phyloP scores from a whole-genome alignment of 169 alveolate genomes.

The Cyclospora cayetanensis region DNA sequence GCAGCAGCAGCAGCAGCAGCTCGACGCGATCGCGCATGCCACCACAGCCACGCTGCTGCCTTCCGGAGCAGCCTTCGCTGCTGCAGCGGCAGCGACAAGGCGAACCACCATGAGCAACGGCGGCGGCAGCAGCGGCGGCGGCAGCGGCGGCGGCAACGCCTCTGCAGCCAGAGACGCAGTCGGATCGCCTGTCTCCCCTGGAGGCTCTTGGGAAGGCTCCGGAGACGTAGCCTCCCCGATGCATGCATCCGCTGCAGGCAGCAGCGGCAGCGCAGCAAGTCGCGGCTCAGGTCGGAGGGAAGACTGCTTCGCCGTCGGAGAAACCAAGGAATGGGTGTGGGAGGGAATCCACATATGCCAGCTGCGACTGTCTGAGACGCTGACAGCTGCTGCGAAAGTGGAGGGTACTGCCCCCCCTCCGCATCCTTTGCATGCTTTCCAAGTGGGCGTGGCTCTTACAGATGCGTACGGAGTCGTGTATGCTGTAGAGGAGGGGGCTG shows the following conservation, averaged over 20 bases:
- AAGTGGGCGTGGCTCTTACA: slow-evolving; percentile 1
- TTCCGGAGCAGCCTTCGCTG: neutral
- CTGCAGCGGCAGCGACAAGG: no score
- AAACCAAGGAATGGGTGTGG: slow-evolving; percentile 8
- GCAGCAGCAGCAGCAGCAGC: slow-evolving; percentile 23
- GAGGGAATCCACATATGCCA: slow-evolving; percentile 18
- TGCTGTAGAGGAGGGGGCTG: neutral
- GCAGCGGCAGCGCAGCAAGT: neutral
- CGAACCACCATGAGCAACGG: no score
- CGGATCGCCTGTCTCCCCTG: no score
- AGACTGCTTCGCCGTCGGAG: slow-evolving; percentile 32
- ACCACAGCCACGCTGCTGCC: slow-evolving; percentile 7
- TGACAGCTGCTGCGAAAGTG: slow-evolving; percentile 37
- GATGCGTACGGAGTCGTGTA: neutral
- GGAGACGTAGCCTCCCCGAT: no score
- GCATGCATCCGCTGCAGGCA: no score
- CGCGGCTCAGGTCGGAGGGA: no score
- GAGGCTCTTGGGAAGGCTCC: no score
- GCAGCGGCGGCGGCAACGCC: no score
- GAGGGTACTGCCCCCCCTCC: slow-evolving; percentile 55
- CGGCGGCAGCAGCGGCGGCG: no score
- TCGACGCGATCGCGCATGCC: neutral
- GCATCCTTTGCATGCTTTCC: slow-evolving; percentile 16
- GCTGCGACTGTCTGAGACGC: slow-evolving; percentile 36
- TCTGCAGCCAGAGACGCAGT: no score